Evolutionary conservation across 345 rosid species (phyloP).

Genomic region (Moricandia moricandioides): DNA sequence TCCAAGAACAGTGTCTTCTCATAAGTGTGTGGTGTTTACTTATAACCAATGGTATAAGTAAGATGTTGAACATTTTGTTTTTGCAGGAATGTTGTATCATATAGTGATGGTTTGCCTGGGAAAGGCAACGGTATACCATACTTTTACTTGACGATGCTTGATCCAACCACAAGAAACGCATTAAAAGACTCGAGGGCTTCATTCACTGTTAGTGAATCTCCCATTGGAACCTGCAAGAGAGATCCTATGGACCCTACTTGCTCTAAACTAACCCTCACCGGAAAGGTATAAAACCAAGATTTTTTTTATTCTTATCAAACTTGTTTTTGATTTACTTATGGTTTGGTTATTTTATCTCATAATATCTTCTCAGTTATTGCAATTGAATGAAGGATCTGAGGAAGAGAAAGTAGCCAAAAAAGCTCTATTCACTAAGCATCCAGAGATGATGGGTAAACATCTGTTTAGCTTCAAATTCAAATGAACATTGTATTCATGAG

Average conservation of each 20-base stretch:
- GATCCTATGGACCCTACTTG: constrained; percentile 93
- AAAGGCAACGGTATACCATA: constrained; percentile 74
- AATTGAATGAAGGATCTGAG: constrained; percentile 44
- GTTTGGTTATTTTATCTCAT: background rate
- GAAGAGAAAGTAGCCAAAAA: constrained; percentile 58
- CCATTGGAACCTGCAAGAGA: constrained; percentile 78
- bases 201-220: constrained; percentile 72
- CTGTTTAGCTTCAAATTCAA: background rate
- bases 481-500: background rate
- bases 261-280: constrained; percentile 88
- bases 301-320: background rate
- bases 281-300: constrained; percentile 52
- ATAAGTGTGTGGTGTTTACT: background rate
- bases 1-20: background rate
- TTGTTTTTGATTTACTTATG: background rate
- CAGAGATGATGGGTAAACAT: constrained; percentile 76
- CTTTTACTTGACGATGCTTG: constrained; percentile 91
- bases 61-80: background rate
- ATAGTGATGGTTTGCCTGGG: constrained; percentile 71
- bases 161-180: constrained; percentile 90
- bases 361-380: constrained; percentile 47
- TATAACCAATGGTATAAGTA: background rate
- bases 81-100: constrained; percentile 86
- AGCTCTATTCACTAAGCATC: constrained; percentile 77
- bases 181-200: constrained; percentile 72